phyloP scores from a whole-genome alignment of 495 filamentous ascomycete genomes.

The Aspergillus baeticus region DNA sequence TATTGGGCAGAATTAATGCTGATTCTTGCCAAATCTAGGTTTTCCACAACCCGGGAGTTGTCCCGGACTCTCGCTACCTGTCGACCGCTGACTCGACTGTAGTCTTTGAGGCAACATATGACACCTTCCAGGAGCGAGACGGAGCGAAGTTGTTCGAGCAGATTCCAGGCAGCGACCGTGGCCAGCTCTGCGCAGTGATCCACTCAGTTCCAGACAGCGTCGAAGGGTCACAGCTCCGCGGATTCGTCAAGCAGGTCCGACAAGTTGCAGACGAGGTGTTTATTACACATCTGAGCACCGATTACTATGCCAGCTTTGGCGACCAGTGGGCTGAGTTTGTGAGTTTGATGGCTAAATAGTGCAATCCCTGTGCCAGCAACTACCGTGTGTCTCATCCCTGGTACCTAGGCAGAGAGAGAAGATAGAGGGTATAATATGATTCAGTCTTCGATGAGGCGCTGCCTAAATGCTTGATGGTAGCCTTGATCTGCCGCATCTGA shows the following conservation, averaged over 20 bases:
- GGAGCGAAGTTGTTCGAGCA: conserved; percentile 31
- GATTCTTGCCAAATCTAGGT: conserved; percentile 29
- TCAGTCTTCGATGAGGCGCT: not conserved
- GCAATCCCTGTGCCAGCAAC: not conserved
- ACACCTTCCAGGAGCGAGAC: conserved; percentile 38
- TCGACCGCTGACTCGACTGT: conserved; percentile 42
- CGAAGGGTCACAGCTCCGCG: conserved; percentile 28
- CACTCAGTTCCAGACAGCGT: conserved; percentile 41
- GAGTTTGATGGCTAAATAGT: conserved; percentile 34
- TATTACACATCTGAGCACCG: conserved; percentile 40
- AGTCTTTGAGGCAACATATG: conserved; percentile 47
- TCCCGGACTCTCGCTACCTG: conserved; percentile 47
- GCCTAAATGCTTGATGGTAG: conserved; percentile 2
- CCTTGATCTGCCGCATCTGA: not conserved
- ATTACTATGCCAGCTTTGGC: conserved; percentile 49
- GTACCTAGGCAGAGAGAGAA: not conserved
- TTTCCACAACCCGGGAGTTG: conserved; percentile 48
- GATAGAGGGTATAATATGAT: too few species aligned
- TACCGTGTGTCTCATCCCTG: not conserved
- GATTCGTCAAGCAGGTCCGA: conserved; percentile 37
- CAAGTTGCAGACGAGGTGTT: conserved; percentile 41
- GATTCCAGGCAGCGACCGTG: conserved; percentile 34
- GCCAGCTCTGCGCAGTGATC: conserved; percentile 39
- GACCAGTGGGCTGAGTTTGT: conserved; percentile 43
- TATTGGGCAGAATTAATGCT: conserved; percentile 20